These are phyloP conservation scores for Zasmidium citrigriseum DNA, from an alignment of 2,329 filamentous ascomycete genomes.

Conservation along the genomic window DNA sequence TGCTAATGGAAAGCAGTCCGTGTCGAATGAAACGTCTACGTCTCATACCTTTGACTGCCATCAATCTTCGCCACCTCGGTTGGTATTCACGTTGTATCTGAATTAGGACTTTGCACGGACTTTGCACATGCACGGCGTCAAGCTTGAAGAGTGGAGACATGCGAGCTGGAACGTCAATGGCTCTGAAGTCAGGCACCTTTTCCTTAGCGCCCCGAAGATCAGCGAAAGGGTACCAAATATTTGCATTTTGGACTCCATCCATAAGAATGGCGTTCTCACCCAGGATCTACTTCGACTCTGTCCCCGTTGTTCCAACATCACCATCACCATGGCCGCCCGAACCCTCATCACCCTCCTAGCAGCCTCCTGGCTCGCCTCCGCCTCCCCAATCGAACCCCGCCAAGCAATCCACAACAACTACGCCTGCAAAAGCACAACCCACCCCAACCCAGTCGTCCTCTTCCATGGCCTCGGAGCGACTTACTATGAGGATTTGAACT, in stretches of 20 bases:
- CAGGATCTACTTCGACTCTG: too few species aligned
- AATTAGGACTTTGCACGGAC: too few species aligned
- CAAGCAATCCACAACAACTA: slow-evolving; percentile 23
- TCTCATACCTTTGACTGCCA: too few species aligned
- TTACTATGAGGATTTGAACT: slow-evolving; percentile 29
- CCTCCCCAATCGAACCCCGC: background rate
- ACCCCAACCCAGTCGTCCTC: slow-evolving; percentile 27
- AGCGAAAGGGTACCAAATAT: background rate
- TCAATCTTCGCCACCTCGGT: too few species aligned
- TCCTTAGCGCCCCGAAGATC: background rate
- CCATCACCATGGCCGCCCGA: background rate
- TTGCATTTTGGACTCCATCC: too few species aligned
- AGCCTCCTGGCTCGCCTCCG: background rate
- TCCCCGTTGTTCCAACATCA: too few species aligned
- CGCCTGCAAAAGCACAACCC: slow-evolving; percentile 19
- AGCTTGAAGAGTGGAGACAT: background rate
- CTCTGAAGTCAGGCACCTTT: background rate
- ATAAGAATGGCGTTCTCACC: too few species aligned
- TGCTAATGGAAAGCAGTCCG: too few species aligned
- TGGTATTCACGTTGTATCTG: too few species aligned
- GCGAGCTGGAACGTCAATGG: background rate
- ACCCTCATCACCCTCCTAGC: background rate
- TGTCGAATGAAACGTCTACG: too few species aligned
- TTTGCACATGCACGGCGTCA: too few species aligned
- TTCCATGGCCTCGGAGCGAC: slow-evolving; percentile 29